Conservation (phyloP, 2,329 filamentous ascomycete species). For the Niveomyces coronatus region DNA sequence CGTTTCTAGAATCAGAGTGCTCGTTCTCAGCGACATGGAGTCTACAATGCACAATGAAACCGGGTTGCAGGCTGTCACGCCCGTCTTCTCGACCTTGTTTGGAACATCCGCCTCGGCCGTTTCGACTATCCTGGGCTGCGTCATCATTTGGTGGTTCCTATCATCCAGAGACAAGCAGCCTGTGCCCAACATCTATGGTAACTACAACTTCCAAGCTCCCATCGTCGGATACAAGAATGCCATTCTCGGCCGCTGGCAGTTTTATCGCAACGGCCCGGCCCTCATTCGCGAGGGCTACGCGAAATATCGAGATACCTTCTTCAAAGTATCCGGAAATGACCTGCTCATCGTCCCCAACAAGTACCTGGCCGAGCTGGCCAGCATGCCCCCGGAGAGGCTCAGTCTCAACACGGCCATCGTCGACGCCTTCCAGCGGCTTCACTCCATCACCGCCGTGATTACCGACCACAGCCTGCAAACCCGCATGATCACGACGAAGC, state of each 20-base stretch:
- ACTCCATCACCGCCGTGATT: slow-evolving; percentile 5
- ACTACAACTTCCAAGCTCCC: slow-evolving; percentile 4
- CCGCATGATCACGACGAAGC: not conserved
- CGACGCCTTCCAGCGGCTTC: slow-evolving; percentile 2
- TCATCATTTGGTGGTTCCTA: not conserved
- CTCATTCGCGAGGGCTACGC: slow-evolving; percentile 6
- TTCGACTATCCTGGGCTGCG: not conserved
- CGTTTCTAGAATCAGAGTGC: too few relatives aligned
- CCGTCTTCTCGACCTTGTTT: too few relatives aligned
- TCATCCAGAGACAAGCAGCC: not conserved
- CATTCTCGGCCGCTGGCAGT: slow-evolving; percentile 4
- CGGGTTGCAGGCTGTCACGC: not conserved
- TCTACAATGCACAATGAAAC: not conserved
- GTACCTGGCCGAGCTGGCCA: slow-evolving; percentile 1
- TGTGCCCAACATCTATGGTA: not conserved
- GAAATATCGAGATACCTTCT: slow-evolving; percentile 2
- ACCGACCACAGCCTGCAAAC: slow-evolving; percentile 5
- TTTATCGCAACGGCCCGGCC: slow-evolving; percentile 2
- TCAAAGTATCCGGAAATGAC: slow-evolving; percentile 4
- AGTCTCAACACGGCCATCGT: slow-evolving; percentile 6
- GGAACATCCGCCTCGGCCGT: too few relatives aligned
- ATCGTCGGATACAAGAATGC: slow-evolving; percentile 1
- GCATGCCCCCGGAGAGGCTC: slow-evolving; percentile 3
- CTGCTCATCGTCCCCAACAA: slow-evolving; percentile 3
- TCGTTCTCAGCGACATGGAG: not conserved